Evolutionary conservation across 805 yeast genomes (phyloP).

Genomic region (Wickerhamiella slavikovae): DNA sequence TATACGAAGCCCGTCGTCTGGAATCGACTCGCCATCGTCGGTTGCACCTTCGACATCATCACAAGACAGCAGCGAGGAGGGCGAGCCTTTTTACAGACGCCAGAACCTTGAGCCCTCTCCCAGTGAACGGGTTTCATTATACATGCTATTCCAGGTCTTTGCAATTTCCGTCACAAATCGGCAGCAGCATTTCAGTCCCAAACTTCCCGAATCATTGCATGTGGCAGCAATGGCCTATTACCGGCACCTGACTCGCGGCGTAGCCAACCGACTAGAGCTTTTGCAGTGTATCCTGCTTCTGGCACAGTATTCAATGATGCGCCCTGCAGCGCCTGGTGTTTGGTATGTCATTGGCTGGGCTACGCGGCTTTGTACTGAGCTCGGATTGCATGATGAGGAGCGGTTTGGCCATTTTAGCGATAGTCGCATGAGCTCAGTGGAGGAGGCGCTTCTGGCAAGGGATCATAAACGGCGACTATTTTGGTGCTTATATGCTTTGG

Average conservation of each 20-base stretch:
- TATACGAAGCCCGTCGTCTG: not conserved
- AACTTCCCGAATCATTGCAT: conserved; percentile 49
- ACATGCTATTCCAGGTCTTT: conserved; percentile 54
- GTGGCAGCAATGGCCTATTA: conserved; percentile 35
- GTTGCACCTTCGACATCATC: conserved; percentile 7
- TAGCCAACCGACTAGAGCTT: conserved; percentile 44
- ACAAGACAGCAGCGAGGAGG: conserved; percentile 7
- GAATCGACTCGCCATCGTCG: conserved; percentile 1
- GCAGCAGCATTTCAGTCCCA: conserved; percentile 43
- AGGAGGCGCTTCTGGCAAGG: conserved; percentile 21
- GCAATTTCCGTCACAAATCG: conserved; percentile 64
- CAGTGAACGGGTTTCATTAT: conserved; percentile 19
- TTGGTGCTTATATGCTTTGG: conserved; percentile 80
- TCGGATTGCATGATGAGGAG: conserved; percentile 61
- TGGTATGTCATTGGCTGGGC: conserved; percentile 81
- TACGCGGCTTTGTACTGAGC: conserved; percentile 56
- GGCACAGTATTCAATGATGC: conserved; percentile 58
- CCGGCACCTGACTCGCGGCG: conserved; percentile 11
- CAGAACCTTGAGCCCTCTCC: conserved; percentile 1
- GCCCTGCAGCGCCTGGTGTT: conserved; percentile 81
- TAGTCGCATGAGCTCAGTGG: no score
- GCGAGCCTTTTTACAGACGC: conserved; percentile 6
- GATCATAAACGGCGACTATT: conserved; percentile 62
- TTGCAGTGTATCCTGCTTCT: conserved; percentile 51
- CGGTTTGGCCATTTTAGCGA: conserved; percentile 7